Evolutionary conservation across 1,139 yeast species (phyloP), one percentile per base, ranked within the genome.

Genomic region (Eremothecium cymbalariae): DNA sequence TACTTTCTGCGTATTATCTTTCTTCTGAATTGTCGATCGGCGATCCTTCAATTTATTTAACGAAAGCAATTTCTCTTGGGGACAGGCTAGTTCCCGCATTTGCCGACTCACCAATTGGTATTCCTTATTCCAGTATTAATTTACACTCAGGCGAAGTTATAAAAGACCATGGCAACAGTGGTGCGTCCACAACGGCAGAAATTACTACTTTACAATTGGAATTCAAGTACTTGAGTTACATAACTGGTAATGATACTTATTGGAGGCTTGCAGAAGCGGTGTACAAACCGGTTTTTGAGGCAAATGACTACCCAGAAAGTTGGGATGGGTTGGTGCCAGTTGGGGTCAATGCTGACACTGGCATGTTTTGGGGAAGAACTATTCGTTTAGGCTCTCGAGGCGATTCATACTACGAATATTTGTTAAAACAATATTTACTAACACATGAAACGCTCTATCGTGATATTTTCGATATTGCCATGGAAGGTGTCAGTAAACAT

Each of bases 331-430:
- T 88, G 33, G 94, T 74, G 1, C 95, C 96, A 2, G 83, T 85
- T 28, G 82, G 68, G 51, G 77, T 86, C 25, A 65, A 74, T 31
- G 93, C 95, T 2, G 78, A 75, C 24, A 69, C 80, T 0, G 96
- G 94, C 2, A 63, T 65, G 44, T 85, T 72, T 56, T 74, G 67
- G 43, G 86, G 85, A 0, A 51, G 55, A 1, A 59, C 72, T 39
- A 83, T 88, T 41, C 70, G 95, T 43, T 63, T 88, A 39, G 96
- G 96, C 0, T 82, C 94, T 1, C 69, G 95, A 48, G 96, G 95
- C 32, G 97, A 86, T 57, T 84, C 95, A 1, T 88, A 86, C 56
- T 88, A 88, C 52, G 96, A 88, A 59, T 86, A 85, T 56, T 65
- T 88, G 35, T 67, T 86, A 47, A 88, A 88, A 58, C 95, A 86